Conservation (phyloP, 768 basidiomycete genomes). For the Postia placenta region DNA sequence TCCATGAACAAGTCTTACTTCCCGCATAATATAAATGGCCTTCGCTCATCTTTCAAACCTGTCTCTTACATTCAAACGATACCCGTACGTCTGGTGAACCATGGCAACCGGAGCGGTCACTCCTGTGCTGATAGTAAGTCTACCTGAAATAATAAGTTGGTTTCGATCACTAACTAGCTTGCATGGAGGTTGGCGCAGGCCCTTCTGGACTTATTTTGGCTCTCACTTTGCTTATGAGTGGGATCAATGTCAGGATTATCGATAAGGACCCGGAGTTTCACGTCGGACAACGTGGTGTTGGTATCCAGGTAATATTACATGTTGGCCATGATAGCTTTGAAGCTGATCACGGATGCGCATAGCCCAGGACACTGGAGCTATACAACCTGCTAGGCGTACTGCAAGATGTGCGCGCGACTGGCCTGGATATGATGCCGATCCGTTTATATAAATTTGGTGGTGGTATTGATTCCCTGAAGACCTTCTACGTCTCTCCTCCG, state of each 20-base stretch:
- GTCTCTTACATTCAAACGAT: too few species aligned
- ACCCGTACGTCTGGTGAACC: too few species aligned
- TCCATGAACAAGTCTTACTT: too few species aligned
- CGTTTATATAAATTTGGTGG: conserved; percentile 13
- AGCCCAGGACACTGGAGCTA: conserved; percentile 17
- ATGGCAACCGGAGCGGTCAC: too few species aligned
- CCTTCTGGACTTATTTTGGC: conserved; percentile 8
- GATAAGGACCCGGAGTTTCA: conserved; percentile 2
- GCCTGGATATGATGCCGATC: conserved; percentile 1
- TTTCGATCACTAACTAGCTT: too few species aligned
- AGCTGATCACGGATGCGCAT: neutral
- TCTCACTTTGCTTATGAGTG: conserved; percentile 8
- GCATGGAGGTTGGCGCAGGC: conserved; percentile 10
- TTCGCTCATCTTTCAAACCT: too few species aligned
- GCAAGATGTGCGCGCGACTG: conserved; percentile 7
- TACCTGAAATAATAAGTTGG: too few species aligned
- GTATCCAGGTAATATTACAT: conserved; percentile 6
- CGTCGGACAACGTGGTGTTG: conserved; percentile 17
- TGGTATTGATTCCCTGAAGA: conserved; percentile 5
- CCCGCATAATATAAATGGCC: too few species aligned
- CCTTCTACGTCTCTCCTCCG: conserved; percentile 3
- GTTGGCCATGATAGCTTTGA: neutral
- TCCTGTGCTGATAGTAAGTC: too few species aligned
- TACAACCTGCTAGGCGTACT: conserved; percentile 14
- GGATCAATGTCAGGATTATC: conserved; percentile 8